Conservation (phyloP, 2,329 filamentous ascomycete genomes). For the Colletotrichum endophyticum region DNA sequence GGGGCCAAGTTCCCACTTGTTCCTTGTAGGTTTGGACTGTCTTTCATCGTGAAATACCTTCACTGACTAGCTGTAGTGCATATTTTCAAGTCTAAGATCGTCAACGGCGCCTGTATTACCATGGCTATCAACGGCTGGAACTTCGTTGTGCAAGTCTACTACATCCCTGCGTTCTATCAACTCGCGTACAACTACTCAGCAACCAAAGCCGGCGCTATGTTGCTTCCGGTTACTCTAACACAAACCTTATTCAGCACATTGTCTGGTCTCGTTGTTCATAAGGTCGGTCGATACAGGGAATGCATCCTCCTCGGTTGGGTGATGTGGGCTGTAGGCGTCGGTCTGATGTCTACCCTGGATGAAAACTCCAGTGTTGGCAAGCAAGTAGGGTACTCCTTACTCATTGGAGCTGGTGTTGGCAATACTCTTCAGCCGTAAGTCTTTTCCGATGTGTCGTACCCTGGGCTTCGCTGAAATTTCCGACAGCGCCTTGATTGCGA, state of each 20-base stretch:
- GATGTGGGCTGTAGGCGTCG: slow-evolving; percentile 56
- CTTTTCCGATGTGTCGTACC: not conserved
- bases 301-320: slow-evolving; percentile 59
- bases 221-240: slow-evolving; percentile 47
- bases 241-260: slow-evolving; percentile 52
- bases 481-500: slow-evolving; percentile 50
- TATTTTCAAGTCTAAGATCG: slow-evolving; percentile 58
- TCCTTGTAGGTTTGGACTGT: slow-evolving; percentile 36
- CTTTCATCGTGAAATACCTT: slow-evolving; percentile 9
- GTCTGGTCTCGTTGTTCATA: slow-evolving; percentile 57
- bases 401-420: slow-evolving; percentile 57
- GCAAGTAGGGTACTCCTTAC: slow-evolving; percentile 57
- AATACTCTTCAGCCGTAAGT: slow-evolving; percentile 56
- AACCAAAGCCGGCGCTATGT: slow-evolving; percentile 44
- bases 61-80: slow-evolving; percentile 40
- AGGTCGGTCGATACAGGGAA: slow-evolving; percentile 57
- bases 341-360: slow-evolving; percentile 57
- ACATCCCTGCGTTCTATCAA: slow-evolving; percentile 51
- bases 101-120: slow-evolving; percentile 59
- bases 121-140: slow-evolving; percentile 67
- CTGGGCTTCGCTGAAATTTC: not conserved
- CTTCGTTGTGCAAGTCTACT: slow-evolving; percentile 61
- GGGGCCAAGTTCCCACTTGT: slow-evolving; percentile 52
- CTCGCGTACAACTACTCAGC: slow-evolving; percentile 48
- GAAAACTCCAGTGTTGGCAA: slow-evolving; percentile 52